These are phyloP conservation scores for Pseudogymnoascus sp. DNA, from an alignment of 2,329 filamentous ascomycete genomes.

Conservation along the genomic window DNA sequence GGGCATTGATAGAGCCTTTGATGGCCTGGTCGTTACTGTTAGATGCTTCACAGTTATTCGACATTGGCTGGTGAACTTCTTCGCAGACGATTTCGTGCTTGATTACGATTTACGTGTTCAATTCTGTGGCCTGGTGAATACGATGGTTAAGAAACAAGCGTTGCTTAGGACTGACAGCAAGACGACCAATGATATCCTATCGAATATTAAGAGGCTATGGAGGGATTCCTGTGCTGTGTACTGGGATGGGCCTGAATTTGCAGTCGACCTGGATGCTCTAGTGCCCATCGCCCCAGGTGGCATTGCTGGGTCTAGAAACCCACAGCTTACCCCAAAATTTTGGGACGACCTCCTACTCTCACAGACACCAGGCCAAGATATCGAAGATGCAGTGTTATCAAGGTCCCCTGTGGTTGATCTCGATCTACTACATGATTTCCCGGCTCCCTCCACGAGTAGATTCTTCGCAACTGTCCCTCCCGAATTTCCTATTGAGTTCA, in stretches of 20 bases:
- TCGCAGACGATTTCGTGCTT: constrained; percentile 83
- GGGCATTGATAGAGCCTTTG: constrained; percentile 73
- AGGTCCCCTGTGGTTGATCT: constrained; percentile 1
- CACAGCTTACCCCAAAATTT: constrained; percentile 46
- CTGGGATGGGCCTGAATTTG: constrained; percentile 71
- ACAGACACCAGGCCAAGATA: not conserved
- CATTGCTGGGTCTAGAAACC: constrained; percentile 54
- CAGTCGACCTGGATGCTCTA: constrained; percentile 53
- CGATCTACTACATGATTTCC: not conserved
- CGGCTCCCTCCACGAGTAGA: not conserved
- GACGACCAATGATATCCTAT: constrained; percentile 38
- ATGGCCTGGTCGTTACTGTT: constrained; percentile 91
- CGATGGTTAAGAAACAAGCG: constrained; percentile 10
- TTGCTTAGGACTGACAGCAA: constrained; percentile 10
- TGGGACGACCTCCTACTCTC: constrained; percentile 35
- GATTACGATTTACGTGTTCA: constrained; percentile 65
- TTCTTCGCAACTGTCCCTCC: not conserved
- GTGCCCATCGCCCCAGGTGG: constrained; percentile 69
- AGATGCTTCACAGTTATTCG: constrained; percentile 90
- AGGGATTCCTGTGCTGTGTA: constrained; percentile 80
- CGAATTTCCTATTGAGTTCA: constrained; percentile 1
- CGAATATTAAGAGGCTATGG: constrained; percentile 97
- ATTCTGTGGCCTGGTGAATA: constrained; percentile 78
- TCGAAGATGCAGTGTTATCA: not conserved
- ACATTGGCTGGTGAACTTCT: constrained; percentile 98